These are phyloP conservation scores for Scopulariopsis brevicaulis DNA, from an alignment of 2,329 filamentous ascomycete species.

Conservation along the genomic window DNA sequence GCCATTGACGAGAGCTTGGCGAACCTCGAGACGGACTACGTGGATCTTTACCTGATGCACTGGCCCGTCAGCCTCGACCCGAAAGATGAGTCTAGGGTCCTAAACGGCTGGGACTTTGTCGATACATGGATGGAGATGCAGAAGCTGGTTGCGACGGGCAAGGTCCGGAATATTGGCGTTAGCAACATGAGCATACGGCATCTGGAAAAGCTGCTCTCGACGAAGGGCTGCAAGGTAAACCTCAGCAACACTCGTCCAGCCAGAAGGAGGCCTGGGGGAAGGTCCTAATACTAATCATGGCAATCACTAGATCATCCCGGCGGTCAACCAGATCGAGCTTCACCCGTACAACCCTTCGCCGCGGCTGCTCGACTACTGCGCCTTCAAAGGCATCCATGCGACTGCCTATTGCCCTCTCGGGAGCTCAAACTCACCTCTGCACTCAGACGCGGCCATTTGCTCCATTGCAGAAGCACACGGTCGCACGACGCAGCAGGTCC, in stretches of 20 bases:
- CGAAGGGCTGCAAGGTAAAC: no score
- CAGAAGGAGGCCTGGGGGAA: no score
- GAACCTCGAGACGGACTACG: conserved; percentile 52
- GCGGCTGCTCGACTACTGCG: not conserved
- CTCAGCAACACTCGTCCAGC: no score
- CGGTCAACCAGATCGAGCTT: not conserved
- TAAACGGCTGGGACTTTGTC: conserved; percentile 42
- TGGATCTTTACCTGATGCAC: conserved; percentile 63
- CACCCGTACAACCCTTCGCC: not conserved
- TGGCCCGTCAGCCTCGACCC: conserved; percentile 66
- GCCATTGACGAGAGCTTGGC: conserved; percentile 26
- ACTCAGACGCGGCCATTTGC: not conserved
- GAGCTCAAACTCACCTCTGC: not conserved
- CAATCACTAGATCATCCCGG: not conserved
- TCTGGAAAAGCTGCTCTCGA: no score
- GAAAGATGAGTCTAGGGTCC: conserved; percentile 20
- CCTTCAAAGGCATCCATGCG: not conserved
- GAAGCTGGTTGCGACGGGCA: conserved; percentile 55
- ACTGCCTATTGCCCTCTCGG: not conserved
- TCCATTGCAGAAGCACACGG: conserved; percentile 51
- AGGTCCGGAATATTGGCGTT: conserved; percentile 19
- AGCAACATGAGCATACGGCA: not conserved
- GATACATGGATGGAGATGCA: conserved; percentile 69
- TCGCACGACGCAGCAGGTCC: conserved; percentile 62
- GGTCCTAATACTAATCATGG: not conserved